These are phyloP conservation scores for Entomortierella beljakovae DNA, from an alignment of 192 early-diverging fungal species.

Conservation along the genomic window DNA sequence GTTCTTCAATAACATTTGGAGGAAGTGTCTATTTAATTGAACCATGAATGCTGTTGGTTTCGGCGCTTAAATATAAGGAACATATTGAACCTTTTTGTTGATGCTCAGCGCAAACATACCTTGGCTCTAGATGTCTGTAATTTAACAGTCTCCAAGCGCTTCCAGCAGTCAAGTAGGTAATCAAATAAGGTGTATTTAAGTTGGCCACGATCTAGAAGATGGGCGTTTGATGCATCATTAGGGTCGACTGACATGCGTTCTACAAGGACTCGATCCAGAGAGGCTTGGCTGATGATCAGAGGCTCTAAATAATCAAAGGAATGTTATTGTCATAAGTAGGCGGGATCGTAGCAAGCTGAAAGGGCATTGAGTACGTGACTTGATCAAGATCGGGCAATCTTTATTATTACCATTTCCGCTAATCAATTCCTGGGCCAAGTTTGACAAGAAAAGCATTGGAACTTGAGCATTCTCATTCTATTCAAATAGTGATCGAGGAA, in stretches of 20 bases:
- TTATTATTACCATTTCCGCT: constrained; percentile 22
- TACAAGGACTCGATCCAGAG: constrained; percentile 76
- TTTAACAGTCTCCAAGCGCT: constrained; percentile 60
- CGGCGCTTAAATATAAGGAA: not conserved
- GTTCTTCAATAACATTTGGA: constrained; percentile 62
- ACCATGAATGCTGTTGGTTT: not conserved
- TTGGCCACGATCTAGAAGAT: constrained; percentile 38
- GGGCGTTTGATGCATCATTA: constrained; percentile 54
- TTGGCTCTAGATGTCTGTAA: constrained; percentile 64
- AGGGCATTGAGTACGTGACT: too few relatives aligned
- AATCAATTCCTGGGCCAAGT: constrained; percentile 26
- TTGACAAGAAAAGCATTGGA: constrained; percentile 33
- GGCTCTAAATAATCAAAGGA: too few relatives aligned
- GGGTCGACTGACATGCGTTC: constrained; percentile 75
- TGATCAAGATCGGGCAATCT: too few relatives aligned
- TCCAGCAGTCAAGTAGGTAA: constrained; percentile 77
- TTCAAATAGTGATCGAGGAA: constrained; percentile 6
- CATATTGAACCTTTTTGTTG: too few relatives aligned
- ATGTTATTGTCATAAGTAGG: too few relatives aligned
- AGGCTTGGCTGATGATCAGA: constrained; percentile 41
- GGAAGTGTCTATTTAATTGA: constrained; percentile 61
- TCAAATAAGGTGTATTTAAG: constrained; percentile 60
- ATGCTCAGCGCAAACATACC: too few relatives aligned
- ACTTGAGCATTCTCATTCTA: constrained; percentile 33
- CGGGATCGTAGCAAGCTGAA: too few relatives aligned